These are phyloP conservation scores for Centrapalus pauciflorus DNA, from an alignment of 129 eudicot species.

Conservation along the genomic window DNA sequence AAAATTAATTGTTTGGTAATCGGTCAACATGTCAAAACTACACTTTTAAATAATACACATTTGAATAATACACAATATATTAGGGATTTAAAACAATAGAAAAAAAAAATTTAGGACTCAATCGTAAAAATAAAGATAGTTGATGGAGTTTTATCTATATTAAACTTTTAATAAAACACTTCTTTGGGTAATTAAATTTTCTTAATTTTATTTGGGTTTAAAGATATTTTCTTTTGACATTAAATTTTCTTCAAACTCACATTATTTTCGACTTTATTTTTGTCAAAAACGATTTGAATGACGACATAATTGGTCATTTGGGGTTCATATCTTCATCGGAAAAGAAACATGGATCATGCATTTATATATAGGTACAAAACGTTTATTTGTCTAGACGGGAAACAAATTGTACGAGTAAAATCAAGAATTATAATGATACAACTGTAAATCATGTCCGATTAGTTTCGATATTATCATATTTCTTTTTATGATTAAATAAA, in stretches of 20 bases:
- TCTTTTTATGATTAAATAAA: background rate
- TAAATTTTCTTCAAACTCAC: background rate
- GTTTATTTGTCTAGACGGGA: background rate
- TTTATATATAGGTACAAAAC: conserved; percentile 1
- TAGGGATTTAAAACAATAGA: too few relatives aligned
- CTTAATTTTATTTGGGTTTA: background rate
- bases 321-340: conserved; percentile 7
- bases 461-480: background rate
- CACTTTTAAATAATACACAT: too few relatives aligned
- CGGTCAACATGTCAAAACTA: too few relatives aligned
- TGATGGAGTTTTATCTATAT: too few relatives aligned
- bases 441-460: background rate
- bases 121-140: too few relatives aligned
- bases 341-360: conserved; percentile 1
- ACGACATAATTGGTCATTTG: conserved; percentile 3
- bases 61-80: too few relatives aligned
- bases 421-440: background rate
- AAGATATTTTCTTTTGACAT: background rate
- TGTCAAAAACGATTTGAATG: background rate
- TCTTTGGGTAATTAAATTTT: background rate
- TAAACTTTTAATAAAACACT: too few relatives aligned
- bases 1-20: too few relatives aligned
- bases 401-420: background rate
- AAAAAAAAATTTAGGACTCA: too few relatives aligned
- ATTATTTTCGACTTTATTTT: background rate